Conservation (phyloP, 176 grass and related monocot genomes). For the Bothriochloa decipiens region DNA sequence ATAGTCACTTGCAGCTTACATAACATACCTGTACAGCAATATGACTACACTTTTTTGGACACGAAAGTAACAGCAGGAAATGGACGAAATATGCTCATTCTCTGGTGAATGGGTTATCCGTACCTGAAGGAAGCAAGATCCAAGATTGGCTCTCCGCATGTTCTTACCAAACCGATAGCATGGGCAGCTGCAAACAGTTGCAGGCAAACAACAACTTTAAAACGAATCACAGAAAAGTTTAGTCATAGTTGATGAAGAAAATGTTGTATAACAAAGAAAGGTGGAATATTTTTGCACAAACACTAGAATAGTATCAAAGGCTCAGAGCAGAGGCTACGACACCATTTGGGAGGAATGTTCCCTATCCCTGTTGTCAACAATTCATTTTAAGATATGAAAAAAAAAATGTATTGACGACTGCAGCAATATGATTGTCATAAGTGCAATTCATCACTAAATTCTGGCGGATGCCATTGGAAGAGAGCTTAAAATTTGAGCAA, state of each 20-base stretch:
- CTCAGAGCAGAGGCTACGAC: neutral
- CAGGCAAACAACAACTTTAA: conserved; percentile 32
- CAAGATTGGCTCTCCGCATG: conserved; percentile 84
- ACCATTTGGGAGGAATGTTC: conserved; percentile 45
- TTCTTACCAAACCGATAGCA: conserved; percentile 97
- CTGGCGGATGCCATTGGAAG: neutral
- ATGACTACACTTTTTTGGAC: neutral
- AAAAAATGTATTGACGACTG: neutral
- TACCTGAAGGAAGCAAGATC: conserved; percentile 97
- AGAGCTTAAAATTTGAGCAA: neutral
- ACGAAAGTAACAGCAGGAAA: conserved; percentile 30
- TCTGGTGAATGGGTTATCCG: conserved; percentile 16
- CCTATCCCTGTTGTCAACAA: neutral
- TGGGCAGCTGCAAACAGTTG: conserved; percentile 74
- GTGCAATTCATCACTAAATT: neutral
- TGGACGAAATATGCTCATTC: neutral
- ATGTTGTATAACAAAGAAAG: conserved; percentile 6
- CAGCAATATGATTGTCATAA: neutral
- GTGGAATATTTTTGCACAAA: conserved; percentile 23
- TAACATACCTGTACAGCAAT: conserved; percentile 7
- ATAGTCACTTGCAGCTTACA: conserved; percentile 25
- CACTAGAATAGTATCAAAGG: neutral
- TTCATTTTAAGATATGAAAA: too few relatives aligned
- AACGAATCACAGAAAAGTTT: conserved; percentile 26
- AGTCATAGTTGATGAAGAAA: conserved; percentile 25